Conservation (phyloP, 108 stramenopile genomes). For the Fistulifera solaris region DNA sequence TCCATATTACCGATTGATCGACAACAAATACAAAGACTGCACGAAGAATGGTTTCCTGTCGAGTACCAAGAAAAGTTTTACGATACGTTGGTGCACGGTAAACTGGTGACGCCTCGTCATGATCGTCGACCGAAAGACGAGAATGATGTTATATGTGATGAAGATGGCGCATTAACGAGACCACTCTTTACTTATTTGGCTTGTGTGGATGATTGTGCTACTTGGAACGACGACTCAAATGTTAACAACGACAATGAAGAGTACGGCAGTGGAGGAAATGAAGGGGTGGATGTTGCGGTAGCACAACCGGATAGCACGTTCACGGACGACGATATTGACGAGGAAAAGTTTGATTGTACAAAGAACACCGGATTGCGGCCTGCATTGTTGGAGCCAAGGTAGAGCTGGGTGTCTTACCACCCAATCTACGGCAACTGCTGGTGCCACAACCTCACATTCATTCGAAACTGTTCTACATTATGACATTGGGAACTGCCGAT, state of each 20-base stretch:
- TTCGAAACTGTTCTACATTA: conserved; percentile 67
- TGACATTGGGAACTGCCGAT: conserved; percentile 61
- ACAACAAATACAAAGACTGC: conserved; percentile 37
- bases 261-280: too few relatives aligned
- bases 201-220: not conserved
- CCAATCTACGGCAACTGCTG: conserved; percentile 30
- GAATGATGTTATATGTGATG: not conserved
- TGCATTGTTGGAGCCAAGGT: conserved; percentile 41
- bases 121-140: conserved; percentile 19
- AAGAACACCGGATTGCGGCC: conserved; percentile 24
- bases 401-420: conserved; percentile 4
- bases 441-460: conserved; percentile 27
- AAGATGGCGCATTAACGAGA: too few relatives aligned
- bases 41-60: conserved; percentile 74
- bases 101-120: conserved; percentile 23
- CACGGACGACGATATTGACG: too few relatives aligned
- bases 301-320: not conserved
- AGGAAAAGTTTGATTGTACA: not conserved
- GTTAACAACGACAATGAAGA: not conserved
- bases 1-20: conserved; percentile 43
- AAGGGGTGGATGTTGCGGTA: too few relatives aligned
- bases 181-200: not conserved
- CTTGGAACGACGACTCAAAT: not conserved
- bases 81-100: conserved; percentile 29
- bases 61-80: conserved; percentile 58